Percentiles rank a stretch among this genome's conserved stretches.
Evolutionary conservation across 2,329 filamentous ascomycete genomes (phyloP).

Genomic region (Colletotrichum cordylinicola): DNA sequence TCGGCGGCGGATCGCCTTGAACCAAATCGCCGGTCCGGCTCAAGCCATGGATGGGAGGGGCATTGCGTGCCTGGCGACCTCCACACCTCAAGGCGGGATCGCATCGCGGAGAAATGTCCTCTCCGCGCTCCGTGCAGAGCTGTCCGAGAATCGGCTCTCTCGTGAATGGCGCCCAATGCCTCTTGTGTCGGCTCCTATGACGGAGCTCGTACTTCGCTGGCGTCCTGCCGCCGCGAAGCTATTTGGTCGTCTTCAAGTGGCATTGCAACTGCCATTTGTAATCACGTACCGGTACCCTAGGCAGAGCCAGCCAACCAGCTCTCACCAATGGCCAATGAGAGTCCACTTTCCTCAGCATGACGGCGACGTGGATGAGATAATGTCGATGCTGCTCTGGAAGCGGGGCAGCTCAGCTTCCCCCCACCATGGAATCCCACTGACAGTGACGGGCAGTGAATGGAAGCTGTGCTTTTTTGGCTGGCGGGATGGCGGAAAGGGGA

Average conservation of each 20-base stretch:
- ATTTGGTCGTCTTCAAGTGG: neutral
- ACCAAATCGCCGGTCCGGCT: neutral
- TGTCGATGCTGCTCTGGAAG: neutral
- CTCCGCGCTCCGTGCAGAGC: neutral
- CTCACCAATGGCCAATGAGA: neutral
- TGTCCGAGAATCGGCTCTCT: neutral
- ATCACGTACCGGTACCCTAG: neutral
- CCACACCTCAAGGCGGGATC: neutral
- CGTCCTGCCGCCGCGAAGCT: neutral
- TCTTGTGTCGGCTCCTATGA: neutral
- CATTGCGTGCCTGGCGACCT: neutral
- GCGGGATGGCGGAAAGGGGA: neutral
- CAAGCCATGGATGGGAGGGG: neutral
- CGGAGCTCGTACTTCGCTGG: neutral
- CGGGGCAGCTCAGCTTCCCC: constrained; percentile 6
- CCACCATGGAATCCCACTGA: neutral
- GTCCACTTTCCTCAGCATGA: constrained; percentile 5
- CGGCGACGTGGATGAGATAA: constrained; percentile 7
- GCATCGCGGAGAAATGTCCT: neutral
- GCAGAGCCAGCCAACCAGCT: neutral
- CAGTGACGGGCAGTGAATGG: neutral
- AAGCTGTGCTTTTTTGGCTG: neutral
- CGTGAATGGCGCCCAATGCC: neutral
- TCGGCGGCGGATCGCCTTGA: neutral
- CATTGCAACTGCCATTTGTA: constrained; percentile 4